These are phyloP conservation scores for Heterobasidion annosum DNA, from an alignment of 1,284 basidiomycete species.

Conservation along the genomic window DNA sequence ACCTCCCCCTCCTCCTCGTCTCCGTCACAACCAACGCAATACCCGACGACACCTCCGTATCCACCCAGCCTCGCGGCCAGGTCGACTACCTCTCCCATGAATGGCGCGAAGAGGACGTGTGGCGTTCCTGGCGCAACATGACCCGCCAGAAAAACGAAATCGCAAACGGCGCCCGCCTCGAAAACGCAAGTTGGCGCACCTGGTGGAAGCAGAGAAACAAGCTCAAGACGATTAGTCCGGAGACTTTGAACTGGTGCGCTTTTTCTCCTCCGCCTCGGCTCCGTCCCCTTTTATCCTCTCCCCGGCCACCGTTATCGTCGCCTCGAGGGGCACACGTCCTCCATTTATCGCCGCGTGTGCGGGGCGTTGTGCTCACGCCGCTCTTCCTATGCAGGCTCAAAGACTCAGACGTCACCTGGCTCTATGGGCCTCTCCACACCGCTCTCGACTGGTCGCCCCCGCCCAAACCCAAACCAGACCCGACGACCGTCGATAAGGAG, in stretches of 20 bases:
- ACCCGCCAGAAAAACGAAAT: conserved; percentile 98
- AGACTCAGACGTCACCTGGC: conserved; percentile 98
- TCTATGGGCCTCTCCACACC: conserved; percentile 95
- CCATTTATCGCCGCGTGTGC: background rate
- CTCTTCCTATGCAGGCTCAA: conserved; percentile 69
- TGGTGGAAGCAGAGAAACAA: conserved; percentile 99
- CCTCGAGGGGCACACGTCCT: background rate
- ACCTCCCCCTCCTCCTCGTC: conserved; percentile 59
- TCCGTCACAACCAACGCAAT: conserved; percentile 48
- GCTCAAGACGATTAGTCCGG: conserved; percentile 90
- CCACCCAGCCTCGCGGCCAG: conserved; percentile 60
- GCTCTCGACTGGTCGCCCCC: conserved; percentile 70
- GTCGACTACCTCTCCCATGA: conserved; percentile 88
- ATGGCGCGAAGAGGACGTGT: conserved; percentile 98
- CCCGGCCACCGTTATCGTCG: background rate
- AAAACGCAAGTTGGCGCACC: conserved; percentile 97
- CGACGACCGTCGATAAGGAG: conserved; percentile 9
- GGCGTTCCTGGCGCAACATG: conserved; percentile 98
- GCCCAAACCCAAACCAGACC: conserved; percentile 26
- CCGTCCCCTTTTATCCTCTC: conserved; percentile 8
- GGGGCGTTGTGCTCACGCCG: background rate
- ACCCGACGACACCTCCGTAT: conserved; percentile 60
- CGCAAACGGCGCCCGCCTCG: conserved; percentile 88
- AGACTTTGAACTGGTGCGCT: conserved; percentile 97
- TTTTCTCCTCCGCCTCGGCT: conserved; percentile 8